Evolutionary conservation across 352 stramenopile species (phyloP).

Genomic region (Phytophthora boehmeriae): DNA sequence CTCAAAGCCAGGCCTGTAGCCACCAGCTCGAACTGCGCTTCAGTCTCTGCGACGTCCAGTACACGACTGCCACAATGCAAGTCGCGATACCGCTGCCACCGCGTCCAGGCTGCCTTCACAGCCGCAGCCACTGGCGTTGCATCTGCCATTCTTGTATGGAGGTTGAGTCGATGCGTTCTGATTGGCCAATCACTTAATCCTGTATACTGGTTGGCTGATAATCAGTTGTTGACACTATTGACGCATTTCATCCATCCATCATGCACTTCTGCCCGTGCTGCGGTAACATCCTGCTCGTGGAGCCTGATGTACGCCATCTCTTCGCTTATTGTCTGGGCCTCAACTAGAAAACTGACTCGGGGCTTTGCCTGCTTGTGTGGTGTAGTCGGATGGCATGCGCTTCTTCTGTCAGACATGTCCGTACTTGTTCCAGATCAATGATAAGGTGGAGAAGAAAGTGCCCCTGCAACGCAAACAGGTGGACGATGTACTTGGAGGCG

Average conservation of each 20-base stretch:
- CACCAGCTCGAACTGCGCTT: constrained; percentile 64
- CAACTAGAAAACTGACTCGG: constrained; percentile 7
- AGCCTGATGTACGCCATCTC: constrained; percentile 66
- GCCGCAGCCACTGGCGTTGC: constrained; percentile 2
- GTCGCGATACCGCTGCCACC: constrained; percentile 25
- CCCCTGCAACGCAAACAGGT: constrained; percentile 96
- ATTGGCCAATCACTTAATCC: neutral
- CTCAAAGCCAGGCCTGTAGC: constrained; percentile 41
- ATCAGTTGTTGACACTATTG: neutral
- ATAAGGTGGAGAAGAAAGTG: constrained; percentile 91
- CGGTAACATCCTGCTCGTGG: constrained; percentile 90
- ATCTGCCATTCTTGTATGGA: neutral
- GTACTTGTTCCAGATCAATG: constrained; percentile 89
- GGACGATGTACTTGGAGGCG: constrained; percentile 98
- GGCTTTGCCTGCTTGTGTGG: neutral
- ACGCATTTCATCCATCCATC: neutral
- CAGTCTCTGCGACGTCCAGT: constrained; percentile 19
- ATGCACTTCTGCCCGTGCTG: constrained; percentile 93
- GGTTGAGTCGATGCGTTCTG: neutral
- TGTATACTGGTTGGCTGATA: constrained; percentile 3
- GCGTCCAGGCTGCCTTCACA: constrained; percentile 25
- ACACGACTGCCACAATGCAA: neutral
- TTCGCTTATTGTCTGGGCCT: neutral
- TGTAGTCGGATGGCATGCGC: constrained; percentile 83
- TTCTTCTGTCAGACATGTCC: constrained; percentile 92